Base-by-base conservation (phyloP, 1,284 basidiomycete species). In the Moniliophthora roreri region DNA sequence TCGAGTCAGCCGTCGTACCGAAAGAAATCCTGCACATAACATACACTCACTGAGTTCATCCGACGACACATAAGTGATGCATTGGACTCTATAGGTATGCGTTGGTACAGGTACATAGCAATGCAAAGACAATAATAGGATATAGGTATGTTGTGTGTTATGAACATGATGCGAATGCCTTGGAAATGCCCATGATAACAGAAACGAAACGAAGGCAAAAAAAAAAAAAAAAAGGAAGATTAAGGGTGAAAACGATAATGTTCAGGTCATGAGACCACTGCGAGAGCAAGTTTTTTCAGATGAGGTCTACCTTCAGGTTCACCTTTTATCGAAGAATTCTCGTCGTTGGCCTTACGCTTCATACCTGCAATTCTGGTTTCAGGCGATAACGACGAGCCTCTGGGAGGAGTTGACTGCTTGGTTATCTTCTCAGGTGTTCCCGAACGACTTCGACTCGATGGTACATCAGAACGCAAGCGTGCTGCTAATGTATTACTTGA, bases 321-420 rank as follows among this genome's bases (percentile, higher is more conserved):
- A 57, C 66, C n/a, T n/a, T n/a, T 62, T 56, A 66, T 54, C 58
- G 67, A 63, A 49, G 66, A 63, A 60, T 77, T 72, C 59, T 75
- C 72, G 56, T 75, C 72, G 52, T 81, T 80, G 63, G 80, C 80
- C 77, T 89, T 89, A 77, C 87, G 86, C 68, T 89, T 89, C 57
- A 75, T 75, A 56, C 84, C 81, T 54, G 68, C 69, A 56, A 75
- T 63, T 61, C 77, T 81, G 62, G 77, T 70, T 47, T 76, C 72
- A 59, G 79, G 76, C 34, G 79, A 75, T 21, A 76, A 78, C 20
- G 83, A 81, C 49, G 74, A 72, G 50, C 55, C 69, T 64, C 47
- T 63, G 63, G 69, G 65, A 67, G 54, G 66, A 57, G 56, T 46
- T 51, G 51, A 52, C 52, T 46, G 55, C 50, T 56, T 63, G 58